phyloP scores from a whole-genome alignment of 2,329 filamentous ascomycete genomes.

The Alternaria viburni region DNA sequence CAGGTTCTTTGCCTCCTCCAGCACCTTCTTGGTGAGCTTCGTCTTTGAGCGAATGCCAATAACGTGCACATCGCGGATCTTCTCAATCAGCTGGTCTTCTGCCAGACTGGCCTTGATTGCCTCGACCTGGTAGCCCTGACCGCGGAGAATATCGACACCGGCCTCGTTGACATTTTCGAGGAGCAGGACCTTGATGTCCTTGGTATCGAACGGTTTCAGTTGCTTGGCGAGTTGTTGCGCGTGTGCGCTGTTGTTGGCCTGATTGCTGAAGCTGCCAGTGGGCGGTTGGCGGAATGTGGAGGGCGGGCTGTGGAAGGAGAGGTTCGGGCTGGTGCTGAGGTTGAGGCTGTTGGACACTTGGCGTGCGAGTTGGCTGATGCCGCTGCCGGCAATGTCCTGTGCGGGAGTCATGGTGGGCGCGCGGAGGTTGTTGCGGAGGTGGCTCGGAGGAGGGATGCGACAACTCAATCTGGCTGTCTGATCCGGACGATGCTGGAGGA shows the following conservation, averaged over 20 bases:
- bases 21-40: slow-evolving; percentile 83
- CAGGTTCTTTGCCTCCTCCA: slow-evolving; percentile 89
- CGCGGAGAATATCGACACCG: slow-evolving; percentile 79
- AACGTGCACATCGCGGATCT: slow-evolving; percentile 97
- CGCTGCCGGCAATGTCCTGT: slow-evolving; percentile 44
- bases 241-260: slow-evolving; percentile 11
- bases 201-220: slow-evolving; percentile 92
- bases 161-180: slow-evolving; percentile 96
- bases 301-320: slow-evolving; percentile 76
- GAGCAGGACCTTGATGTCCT: slow-evolving; percentile 94
- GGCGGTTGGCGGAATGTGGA: slow-evolving; percentile 59
- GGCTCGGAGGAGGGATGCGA: slow-evolving; percentile 21
- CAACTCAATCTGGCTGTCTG: slow-evolving; percentile 25
- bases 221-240: slow-evolving; percentile 65
- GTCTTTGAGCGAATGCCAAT: slow-evolving; percentile 99
- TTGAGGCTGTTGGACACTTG: slow-evolving; percentile 65
- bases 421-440: slow-evolving; percentile 28
- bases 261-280: slow-evolving; percentile 41
- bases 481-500: slow-evolving; percentile 16
- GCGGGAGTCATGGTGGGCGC: slow-evolving; percentile 43
- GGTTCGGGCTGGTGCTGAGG: slow-evolving; percentile 75
- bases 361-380: slow-evolving; percentile 48
- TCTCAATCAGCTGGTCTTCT: slow-evolving; percentile 93
- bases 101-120: slow-evolving; percentile 85
- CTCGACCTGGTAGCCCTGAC: slow-evolving; percentile 96